A percentile compares a stretch with the other conserved stretches of the same genome.
phyloP scores from a whole-genome alignment of 2,329 filamentous ascomycete genomes.

The Paecilomyces formosus region DNA sequence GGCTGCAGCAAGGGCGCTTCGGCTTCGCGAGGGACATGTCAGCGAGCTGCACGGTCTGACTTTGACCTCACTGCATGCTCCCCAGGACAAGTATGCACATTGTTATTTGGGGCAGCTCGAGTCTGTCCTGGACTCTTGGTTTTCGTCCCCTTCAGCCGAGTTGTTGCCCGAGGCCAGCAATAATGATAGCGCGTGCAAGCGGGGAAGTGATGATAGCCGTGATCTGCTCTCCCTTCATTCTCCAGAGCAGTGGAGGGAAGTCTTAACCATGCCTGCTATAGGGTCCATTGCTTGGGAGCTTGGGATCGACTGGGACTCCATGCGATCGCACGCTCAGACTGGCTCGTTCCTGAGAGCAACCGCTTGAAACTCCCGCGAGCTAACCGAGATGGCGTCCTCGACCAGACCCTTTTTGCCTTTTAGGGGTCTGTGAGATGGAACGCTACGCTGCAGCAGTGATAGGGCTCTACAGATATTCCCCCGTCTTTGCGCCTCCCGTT shows the following conservation, averaged over 20 bases:
- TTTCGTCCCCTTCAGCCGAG: background rate
- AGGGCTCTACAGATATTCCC: background rate
- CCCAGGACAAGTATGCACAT: background rate
- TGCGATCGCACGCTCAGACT: background rate
- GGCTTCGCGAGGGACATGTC: background rate
- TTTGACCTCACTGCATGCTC: background rate
- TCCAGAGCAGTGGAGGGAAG: background rate
- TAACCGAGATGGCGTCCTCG: background rate
- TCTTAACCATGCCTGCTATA: background rate
- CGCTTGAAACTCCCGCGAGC: background rate
- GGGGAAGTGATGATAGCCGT: background rate
- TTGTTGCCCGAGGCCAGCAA: background rate
- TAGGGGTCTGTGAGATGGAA: background rate
- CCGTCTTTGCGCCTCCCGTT: background rate
- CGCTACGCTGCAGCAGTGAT: no score
- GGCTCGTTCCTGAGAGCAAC: background rate
- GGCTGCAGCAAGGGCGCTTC: background rate
- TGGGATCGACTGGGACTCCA: background rate
- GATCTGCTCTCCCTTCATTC: background rate
- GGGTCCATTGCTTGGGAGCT: background rate
- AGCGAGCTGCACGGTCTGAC: background rate
- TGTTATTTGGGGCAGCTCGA: background rate
- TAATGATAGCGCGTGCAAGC: background rate
- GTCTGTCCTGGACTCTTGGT: background rate
- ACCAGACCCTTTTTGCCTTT: background rate